Evolutionary conservation across 441 rosid genomes (phyloP), one percentile per base, ranked within the genome.

Genomic region (Corymbia citriodora): DNA sequence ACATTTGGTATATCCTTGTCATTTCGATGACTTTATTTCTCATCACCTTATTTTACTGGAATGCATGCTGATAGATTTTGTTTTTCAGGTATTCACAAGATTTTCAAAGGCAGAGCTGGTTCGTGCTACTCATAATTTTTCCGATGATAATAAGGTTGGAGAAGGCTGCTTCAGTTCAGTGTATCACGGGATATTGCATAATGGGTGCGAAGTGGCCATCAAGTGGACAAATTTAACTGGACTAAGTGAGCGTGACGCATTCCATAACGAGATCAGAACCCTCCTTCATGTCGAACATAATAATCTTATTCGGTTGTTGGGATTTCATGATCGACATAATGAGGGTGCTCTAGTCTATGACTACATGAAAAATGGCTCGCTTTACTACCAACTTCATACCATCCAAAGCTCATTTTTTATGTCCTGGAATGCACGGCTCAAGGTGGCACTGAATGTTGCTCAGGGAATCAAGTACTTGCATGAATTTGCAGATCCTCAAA

Each of bases 381-480:
- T 88, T 7, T 25, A 25, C 19, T 12, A 57, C 40, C 79, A 27
- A 29, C 57, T 90, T 45, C 53, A 82, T 23, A 2, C 48, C 19
- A 12, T 14, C 16, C 1, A 55, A 55, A 45, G 57, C 85, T 31
- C 88, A 19, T 17, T 21, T 48, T 16, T 50, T 50, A 49, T 10
- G 4, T 57, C 88, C 19, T 63, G 91, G 88, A 23, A 31, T 29
- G 18, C 19, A 25, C n/a, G 79, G 65, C 6, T 87, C 40, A 59
- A 82, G 82, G 53, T 45, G 18, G 54, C 87, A 7, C 65, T 88
- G 3, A 88, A 81, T 72, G 59, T 88, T 18, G 85, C 87, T 23
- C 12, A 61, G 31, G 91, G 81, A 61, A 21, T 90, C 2, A 85
- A 74, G 29, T 90, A 90, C 82, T 52, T 90, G 48, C 91, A 90